These are phyloP conservation scores for Fusarium sp. DNA, from an alignment of 2,329 filamentous ascomycete species.

Conservation along the genomic window DNA sequence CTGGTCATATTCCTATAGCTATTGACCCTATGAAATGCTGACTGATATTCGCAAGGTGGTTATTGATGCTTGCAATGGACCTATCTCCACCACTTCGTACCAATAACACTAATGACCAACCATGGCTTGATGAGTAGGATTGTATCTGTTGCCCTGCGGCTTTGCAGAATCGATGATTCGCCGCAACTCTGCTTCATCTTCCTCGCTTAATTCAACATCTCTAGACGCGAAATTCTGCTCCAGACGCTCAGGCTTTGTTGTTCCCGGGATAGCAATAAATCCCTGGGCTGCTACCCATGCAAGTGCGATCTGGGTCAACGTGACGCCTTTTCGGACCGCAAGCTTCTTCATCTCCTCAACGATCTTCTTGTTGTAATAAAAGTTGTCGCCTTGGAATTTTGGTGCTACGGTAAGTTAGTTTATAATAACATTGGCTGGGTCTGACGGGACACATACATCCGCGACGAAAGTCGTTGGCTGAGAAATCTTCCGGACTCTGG, in stretches of 20 bases:
- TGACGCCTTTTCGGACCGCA: not conserved
- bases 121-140: not conserved
- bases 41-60: too few species aligned
- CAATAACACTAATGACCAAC: constrained; percentile 1
- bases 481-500: constrained; percentile 2
- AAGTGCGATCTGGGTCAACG: constrained; percentile 1
- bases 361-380: constrained; percentile 5
- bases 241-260: not conserved
- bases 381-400: constrained; percentile 13
- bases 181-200: not conserved
- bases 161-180: constrained; percentile 4
- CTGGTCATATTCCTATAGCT: too few species aligned
- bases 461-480: not conserved
- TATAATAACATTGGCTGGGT: accelerated
- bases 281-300: constrained; percentile 7
- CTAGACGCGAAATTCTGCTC: constrained; percentile 9
- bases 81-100: too few species aligned
- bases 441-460: not conserved
- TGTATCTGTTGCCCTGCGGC: not conserved
- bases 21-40: too few species aligned
- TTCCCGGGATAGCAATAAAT: constrained; percentile 16
- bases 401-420: not conserved
- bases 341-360: constrained; percentile 9
- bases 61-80: too few species aligned
- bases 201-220: not conserved